These are phyloP conservation scores for Linum lewisii DNA, from an alignment of 345 rosid genomes.

Conservation along the genomic window DNA sequence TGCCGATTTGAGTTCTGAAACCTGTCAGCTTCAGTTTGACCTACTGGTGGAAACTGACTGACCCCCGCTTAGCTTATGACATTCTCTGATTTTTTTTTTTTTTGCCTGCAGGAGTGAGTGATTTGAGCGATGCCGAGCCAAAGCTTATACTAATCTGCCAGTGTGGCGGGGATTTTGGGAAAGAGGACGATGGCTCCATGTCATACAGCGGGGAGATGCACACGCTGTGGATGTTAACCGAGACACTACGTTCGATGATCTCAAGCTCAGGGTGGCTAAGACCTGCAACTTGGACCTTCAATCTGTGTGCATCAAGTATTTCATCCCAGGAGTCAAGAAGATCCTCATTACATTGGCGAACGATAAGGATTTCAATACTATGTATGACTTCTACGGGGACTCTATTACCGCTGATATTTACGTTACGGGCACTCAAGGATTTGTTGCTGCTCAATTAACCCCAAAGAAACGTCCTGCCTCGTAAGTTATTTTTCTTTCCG, in stretches of 20 bases:
- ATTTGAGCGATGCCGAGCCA: constrained; percentile 48
- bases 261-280: constrained; percentile 66
- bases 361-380: constrained; percentile 71
- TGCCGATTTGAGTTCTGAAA: background rate
- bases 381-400: constrained; percentile 59
- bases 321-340: constrained; percentile 69
- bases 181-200: constrained; percentile 55
- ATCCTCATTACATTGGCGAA: constrained; percentile 59
- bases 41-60: background rate
- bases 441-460: constrained; percentile 14
- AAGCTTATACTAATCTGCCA: constrained; percentile 90
- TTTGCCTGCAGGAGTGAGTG: background rate
- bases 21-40: background rate
- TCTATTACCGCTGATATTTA: constrained; percentile 74
- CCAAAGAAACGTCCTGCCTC: constrained; percentile 24
- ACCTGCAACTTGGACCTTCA: constrained; percentile 50
- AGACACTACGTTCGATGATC: constrained; percentile 57
- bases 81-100: background rate
- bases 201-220: constrained; percentile 81
- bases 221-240: constrained; percentile 60
- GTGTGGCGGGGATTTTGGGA: constrained; percentile 62
- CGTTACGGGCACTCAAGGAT: constrained; percentile 51
- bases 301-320: constrained; percentile 73
- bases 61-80: background rate
- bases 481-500: constrained; percentile 23